A percentile compares a stretch with the other conserved stretches of the same genome.
Evolutionary conservation across 1,284 basidiomycete species (phyloP).

Genomic region (Rhodotorula sp.): DNA sequence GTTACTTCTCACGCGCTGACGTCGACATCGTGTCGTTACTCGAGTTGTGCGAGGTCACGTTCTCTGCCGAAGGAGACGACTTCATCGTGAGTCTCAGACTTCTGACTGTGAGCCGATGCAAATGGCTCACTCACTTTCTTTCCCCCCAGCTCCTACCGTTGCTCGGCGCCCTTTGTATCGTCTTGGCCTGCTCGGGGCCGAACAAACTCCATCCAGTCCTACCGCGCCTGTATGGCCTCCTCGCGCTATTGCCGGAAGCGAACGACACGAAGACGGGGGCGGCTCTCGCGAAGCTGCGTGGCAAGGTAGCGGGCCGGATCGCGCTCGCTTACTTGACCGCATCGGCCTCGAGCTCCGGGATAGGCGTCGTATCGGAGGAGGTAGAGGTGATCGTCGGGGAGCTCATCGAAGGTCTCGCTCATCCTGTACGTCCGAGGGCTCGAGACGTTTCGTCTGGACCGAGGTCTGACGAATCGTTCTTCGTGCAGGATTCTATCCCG

Average conservation of each 20-base stretch:
- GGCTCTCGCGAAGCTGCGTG: constrained; percentile 4
- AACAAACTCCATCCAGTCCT: background rate
- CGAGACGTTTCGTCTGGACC: background rate
- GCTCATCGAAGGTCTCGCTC: constrained; percentile 72
- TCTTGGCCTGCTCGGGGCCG: constrained; percentile 12
- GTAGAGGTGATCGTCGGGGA: constrained; percentile 74
- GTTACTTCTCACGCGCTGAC: constrained; percentile 66
- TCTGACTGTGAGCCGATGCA: too few species aligned
- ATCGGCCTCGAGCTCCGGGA: constrained; percentile 47
- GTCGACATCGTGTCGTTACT: constrained; percentile 16
- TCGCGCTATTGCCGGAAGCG: constrained; percentile 13
- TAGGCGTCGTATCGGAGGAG: constrained; percentile 74
- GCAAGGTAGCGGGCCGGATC: constrained; percentile 32
- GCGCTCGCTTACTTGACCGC: constrained; percentile 20
- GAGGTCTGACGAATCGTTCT: background rate
- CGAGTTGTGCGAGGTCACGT: background rate
- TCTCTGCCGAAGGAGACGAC: background rate
- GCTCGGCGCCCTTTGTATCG: constrained; percentile 17
- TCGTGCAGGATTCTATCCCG: constrained; percentile 79
- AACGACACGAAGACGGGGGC: constrained; percentile 2
- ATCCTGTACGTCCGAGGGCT: constrained; percentile 58
- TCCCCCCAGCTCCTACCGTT: background rate
- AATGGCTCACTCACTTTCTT: too few species aligned
- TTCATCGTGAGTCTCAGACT: too few species aligned
- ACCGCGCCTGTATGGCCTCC: constrained; percentile 18